Evolutionary conservation across 352 stramenopile species (phyloP).

Genomic region (Phytopythium boreale): DNA sequence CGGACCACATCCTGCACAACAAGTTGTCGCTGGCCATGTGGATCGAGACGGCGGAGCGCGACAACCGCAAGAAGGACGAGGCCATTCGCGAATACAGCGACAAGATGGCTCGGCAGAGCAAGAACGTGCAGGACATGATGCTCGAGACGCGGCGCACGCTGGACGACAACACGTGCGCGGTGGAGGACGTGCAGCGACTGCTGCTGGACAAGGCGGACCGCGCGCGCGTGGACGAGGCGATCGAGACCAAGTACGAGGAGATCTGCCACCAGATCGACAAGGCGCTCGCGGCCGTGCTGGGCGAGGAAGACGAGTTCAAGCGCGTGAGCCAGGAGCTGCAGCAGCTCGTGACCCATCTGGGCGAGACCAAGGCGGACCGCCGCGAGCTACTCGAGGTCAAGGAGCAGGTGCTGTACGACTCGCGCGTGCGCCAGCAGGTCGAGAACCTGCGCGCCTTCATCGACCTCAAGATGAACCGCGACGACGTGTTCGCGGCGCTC

Average conservation of each 20-base stretch:
- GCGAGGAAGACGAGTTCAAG: slow-evolving; percentile 89
- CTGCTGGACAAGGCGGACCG: slow-evolving; percentile 78
- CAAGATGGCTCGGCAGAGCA: slow-evolving; percentile 78
- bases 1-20: slow-evolving; percentile 78
- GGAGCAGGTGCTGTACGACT: slow-evolving; percentile 86
- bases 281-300: slow-evolving; percentile 77
- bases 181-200: slow-evolving; percentile 79
- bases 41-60: slow-evolving; percentile 73
- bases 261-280: slow-evolving; percentile 92
- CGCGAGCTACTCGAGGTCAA: slow-evolving; percentile 86
- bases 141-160: slow-evolving; percentile 75
- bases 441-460: slow-evolving; percentile 86
- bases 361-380: slow-evolving; percentile 81
- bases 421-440: slow-evolving; percentile 78
- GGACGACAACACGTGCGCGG: slow-evolving; percentile 81
- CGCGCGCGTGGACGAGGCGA: slow-evolving; percentile 84
- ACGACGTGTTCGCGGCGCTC: slow-evolving; percentile 79
- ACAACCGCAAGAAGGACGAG: slow-evolving; percentile 68
- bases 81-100: slow-evolving; percentile 77
- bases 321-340: slow-evolving; percentile 80
- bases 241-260: slow-evolving; percentile 90
- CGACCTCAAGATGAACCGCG: slow-evolving; percentile 88
- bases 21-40: slow-evolving; percentile 76
- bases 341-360: slow-evolving; percentile 75
- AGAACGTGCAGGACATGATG: slow-evolving; percentile 87